Conservation (phyloP, 2,329 filamentous ascomycete genomes). For the Diplocarpon mali region DNA sequence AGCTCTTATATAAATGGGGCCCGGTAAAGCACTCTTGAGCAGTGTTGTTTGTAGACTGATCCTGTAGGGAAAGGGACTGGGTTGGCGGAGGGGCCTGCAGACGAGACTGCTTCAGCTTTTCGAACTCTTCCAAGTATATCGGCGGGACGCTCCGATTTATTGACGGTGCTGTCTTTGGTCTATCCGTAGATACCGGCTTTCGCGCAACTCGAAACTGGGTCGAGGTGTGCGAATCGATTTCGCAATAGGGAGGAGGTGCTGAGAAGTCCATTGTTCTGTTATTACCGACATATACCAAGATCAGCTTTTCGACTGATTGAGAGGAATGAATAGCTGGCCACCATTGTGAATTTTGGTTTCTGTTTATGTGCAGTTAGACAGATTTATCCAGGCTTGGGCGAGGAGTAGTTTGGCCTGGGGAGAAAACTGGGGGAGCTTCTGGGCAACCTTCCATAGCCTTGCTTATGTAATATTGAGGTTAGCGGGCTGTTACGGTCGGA, state of each 20-base stretch:
- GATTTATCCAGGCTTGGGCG: no score
- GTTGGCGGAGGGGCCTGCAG: not conserved
- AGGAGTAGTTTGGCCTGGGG: no score
- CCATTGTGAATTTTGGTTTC: not conserved
- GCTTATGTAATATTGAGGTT: no score
- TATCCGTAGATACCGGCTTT: slow-evolving; percentile 4
- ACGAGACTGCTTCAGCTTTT: slow-evolving; percentile 1
- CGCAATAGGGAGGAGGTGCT: slow-evolving; percentile 1
- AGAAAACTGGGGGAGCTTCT: no score
- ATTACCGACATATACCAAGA: no score
- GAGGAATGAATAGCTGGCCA: not conserved
- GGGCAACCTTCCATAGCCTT: no score
- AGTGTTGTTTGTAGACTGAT: slow-evolving; percentile 4
- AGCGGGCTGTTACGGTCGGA: no score
- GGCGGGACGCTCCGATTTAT: not conserved
- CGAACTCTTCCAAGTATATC: slow-evolving; percentile 2
- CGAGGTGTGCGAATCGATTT: not conserved
- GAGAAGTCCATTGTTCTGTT: slow-evolving; percentile 1
- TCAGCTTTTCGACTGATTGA: not conserved
- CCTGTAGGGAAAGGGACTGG: not conserved
- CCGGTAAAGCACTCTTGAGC: slow-evolving; percentile 3
- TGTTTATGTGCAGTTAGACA: no score
- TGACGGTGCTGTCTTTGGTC: slow-evolving; percentile 2
- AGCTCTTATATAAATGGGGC: slow-evolving; percentile 7
- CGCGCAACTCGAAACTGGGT: slow-evolving; percentile 4